Evolutionary conservation across 495 filamentous ascomycete genomes (phyloP), one percentile per base, ranked within the genome.

Genomic region (Aspergillus conjunctus): DNA sequence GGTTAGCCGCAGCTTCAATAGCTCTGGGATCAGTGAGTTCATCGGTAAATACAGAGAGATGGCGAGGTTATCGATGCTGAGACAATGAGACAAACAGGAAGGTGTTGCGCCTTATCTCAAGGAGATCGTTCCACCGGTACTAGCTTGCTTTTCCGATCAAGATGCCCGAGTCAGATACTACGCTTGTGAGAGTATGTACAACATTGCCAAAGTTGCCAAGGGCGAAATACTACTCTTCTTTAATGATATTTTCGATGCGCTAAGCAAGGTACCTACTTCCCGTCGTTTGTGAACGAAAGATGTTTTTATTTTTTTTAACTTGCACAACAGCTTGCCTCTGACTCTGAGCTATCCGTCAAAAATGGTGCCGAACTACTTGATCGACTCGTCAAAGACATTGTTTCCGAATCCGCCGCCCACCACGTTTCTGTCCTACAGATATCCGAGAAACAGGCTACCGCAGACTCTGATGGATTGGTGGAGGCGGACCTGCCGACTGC

Each of bases 181-280:
- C 74, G 95, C 95, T 49, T 99, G 95, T 77, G 95, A 99, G 82
- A 94, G 92, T 75, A 99, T 99, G 95, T 99, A 99, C 73, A 99
- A 99, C 68, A 98, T 99, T 68, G 92, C 95, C 62, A 98, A 98
- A 78, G 94, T 98, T 9, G 94, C 95, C 21, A 99, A 99, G 72
- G 95, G 95, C 46, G 95, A 99, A 71, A 94, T 96, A 32, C 71
- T 98, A 61, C 82, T 92, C 20, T 98, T 96, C 77, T 99, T 97
- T 77, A 98, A 99, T 71, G 88, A 97, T 53, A 93, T 98, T 45
- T 99, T 99, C 69, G 95, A 98, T 76, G 92, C 94, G 11, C 73
- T 99, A 44, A 94, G 92, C 76, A 99, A 97, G 85, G 93, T 97
- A 75, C 62, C 75, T 44, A 26, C 31, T 2, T 14, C n/a, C 30